A percentile compares a stretch with the other conserved stretches of the same genome.
These are phyloP conservation scores for Septoria linicola DNA, from an alignment of 2,329 filamentous ascomycete genomes.

Conservation along the genomic window DNA sequence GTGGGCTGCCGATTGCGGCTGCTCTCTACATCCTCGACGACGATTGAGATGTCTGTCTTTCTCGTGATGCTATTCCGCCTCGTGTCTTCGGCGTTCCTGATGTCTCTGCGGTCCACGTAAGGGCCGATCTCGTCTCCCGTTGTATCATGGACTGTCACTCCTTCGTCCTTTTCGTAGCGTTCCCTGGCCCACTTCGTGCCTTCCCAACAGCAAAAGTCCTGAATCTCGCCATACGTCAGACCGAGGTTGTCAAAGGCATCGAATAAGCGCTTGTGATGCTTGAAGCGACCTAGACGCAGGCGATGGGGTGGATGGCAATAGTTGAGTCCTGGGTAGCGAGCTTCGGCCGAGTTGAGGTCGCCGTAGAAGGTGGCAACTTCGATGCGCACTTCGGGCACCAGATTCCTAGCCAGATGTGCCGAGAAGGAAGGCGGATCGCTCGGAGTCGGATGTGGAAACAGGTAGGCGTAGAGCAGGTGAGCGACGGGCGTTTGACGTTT, in stretches of 20 bases:
- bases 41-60: slow-evolving; percentile 37
- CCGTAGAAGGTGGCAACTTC: slow-evolving; percentile 78
- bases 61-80: slow-evolving; percentile 34
- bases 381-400: slow-evolving; percentile 75
- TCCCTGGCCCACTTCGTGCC: slow-evolving; percentile 81
- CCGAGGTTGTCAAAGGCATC: slow-evolving; percentile 69
- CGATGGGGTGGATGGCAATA: slow-evolving; percentile 72
- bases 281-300: slow-evolving; percentile 73
- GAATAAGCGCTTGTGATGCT: slow-evolving; percentile 74
- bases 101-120: slow-evolving; percentile 51
- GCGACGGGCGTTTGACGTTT: slow-evolving; percentile 68
- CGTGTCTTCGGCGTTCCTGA: slow-evolving; percentile 20
- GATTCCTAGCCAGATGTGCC: slow-evolving; percentile 65
- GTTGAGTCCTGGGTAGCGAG: slow-evolving; percentile 78
- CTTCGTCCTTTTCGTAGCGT: slow-evolving; percentile 73
- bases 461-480: slow-evolving; percentile 69
- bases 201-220: slow-evolving; percentile 74
- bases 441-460: slow-evolving; percentile 67
- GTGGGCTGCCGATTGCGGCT: slow-evolving; percentile 24
- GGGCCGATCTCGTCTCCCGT: slow-evolving; percentile 66
- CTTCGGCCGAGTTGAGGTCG: slow-evolving; percentile 74
- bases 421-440: slow-evolving; percentile 71
- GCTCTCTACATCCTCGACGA: slow-evolving; percentile 32
- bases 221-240: slow-evolving; percentile 69
- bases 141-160: slow-evolving; percentile 67